Percentiles rank a stretch among this genome's conserved stretches.
phyloP scores from a whole-genome alignment of 495 filamentous ascomycete species.

The Tuber microsphaerosporum region DNA sequence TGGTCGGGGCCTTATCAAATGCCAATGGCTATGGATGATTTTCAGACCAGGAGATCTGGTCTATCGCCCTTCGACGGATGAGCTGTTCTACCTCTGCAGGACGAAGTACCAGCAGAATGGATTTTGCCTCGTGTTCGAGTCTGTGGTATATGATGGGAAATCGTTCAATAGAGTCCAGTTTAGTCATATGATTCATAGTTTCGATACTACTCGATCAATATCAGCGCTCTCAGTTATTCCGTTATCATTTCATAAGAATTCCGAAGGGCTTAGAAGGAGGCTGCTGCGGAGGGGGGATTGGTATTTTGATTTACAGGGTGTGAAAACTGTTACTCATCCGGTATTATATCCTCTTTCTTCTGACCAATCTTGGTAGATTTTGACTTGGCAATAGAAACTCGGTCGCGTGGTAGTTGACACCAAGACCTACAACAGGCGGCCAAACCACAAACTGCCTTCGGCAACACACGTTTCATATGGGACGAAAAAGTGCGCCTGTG shows the following conservation, averaged over 20 bases:
- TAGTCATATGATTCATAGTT: neutral
- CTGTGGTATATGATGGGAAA: slow-evolving; percentile 18
- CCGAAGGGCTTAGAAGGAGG: neutral
- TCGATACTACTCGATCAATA: neutral
- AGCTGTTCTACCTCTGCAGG: neutral
- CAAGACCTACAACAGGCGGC: neutral
- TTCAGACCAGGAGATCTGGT: slow-evolving; percentile 36
- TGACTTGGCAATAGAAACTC: neutral
- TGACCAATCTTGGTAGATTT: neutral
- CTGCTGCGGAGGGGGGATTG: neutral
- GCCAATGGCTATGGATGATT: slow-evolving; percentile 33
- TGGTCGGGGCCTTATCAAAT: slow-evolving; percentile 27
- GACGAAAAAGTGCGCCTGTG: neutral
- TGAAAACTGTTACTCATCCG: neutral
- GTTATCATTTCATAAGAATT: neutral
- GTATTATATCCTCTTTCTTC: neutral
- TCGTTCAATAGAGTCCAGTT: neutral
- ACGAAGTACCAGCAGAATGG: slow-evolving; percentile 35
- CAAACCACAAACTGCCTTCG: neutral
- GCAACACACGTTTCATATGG: neutral
- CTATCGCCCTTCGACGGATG: slow-evolving; percentile 12
- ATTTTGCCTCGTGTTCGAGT: slow-evolving; percentile 38
- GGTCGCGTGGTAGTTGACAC: neutral
- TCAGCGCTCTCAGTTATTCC: neutral
- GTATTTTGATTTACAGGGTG: neutral